Conservation (phyloP, 805 yeast genomes). For the Wickerhamiella galacta region DNA sequence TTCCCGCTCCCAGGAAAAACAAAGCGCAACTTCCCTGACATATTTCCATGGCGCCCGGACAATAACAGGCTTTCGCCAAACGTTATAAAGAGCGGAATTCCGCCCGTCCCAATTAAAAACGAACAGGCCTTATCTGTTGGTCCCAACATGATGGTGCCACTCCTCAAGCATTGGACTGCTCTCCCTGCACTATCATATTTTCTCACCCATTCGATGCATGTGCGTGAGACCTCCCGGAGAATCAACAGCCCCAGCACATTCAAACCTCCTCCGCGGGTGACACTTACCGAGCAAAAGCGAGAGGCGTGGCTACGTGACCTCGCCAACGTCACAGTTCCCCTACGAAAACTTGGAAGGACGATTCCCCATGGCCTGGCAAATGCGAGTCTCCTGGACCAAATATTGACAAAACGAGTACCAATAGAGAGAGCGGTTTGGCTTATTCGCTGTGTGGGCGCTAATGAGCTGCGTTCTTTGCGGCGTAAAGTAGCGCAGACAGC, state of each 20-base stretch:
- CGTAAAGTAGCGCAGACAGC: constrained; percentile 26
- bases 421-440: constrained; percentile 79
- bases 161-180: constrained; percentile 24
- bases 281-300: constrained; percentile 69
- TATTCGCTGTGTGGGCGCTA: constrained; percentile 69
- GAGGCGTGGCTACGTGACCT: constrained; percentile 77
- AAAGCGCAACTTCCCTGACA: constrained; percentile 42
- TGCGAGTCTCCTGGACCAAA: constrained; percentile 52
- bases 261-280: constrained; percentile 77
- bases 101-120: constrained; percentile 46
- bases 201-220: constrained; percentile 32
- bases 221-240: constrained; percentile 30
- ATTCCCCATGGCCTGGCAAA: constrained; percentile 85
- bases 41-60: constrained; percentile 50
- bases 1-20: constrained; percentile 19
- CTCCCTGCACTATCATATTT: constrained; percentile 34
- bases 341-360: constrained; percentile 52
- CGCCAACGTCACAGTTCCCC: constrained; percentile 48
- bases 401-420: constrained; percentile 53
- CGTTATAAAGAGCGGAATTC: constrained; percentile 53
- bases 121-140: constrained; percentile 59
- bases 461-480: constrained; percentile 47
- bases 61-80: constrained; percentile 29
- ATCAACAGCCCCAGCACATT: constrained; percentile 37
- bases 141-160: constrained; percentile 26